Evolutionary conservation across 208 protist species (phyloP), one percentile per base, ranked within the genome.

Genomic region (Leishmania braziliensis): DNA sequence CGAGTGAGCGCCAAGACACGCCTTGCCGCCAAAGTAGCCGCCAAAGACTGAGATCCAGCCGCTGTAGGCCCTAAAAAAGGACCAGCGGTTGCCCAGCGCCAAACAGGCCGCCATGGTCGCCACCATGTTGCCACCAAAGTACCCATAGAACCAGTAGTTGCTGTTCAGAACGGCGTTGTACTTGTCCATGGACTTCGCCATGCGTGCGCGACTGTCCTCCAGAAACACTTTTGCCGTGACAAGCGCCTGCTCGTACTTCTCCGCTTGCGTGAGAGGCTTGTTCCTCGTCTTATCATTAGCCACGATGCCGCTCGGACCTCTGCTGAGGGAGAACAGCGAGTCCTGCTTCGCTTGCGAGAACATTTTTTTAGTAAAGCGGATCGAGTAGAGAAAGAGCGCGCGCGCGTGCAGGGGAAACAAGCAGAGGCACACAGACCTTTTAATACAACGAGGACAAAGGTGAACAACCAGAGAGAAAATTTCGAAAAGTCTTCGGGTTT

Each of bases 101-200:
- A 98, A 83, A 75, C 90, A 94, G 16, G 43, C 81, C 1, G 87
- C 92, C 91, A 96, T 93, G 29, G 92, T 91, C 12, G 84, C 79
- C 63, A 94, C 16, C 93, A 92, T 95, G 58, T 86, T 91, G 18
- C 82, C 86, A 43, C 89, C 91, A 80, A 91, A 94, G 82, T 96
- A 98, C 23, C 95, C 95, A 77, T 98, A 98, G 46, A 88, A 91
- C 92, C 92, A 96, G 84, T 95, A 95, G 71, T 78, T 93, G 85
- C 86, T 96, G 54, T 92, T 87, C 6, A 90, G 89, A 26, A 98
- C 89, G 14, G 86, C 89, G 36, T 85, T 77, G 77, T 93, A 92
- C 63, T 80, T 58, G 6, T 96, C 90, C 81, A 91, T 89, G 60
- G 85, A 78, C 72, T 90, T 91, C 36, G 65, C 79, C 54, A 98